Conservation (phyloP, 192 early-diverging fungal genomes). For the Entomortierella chlamydospora region DNA sequence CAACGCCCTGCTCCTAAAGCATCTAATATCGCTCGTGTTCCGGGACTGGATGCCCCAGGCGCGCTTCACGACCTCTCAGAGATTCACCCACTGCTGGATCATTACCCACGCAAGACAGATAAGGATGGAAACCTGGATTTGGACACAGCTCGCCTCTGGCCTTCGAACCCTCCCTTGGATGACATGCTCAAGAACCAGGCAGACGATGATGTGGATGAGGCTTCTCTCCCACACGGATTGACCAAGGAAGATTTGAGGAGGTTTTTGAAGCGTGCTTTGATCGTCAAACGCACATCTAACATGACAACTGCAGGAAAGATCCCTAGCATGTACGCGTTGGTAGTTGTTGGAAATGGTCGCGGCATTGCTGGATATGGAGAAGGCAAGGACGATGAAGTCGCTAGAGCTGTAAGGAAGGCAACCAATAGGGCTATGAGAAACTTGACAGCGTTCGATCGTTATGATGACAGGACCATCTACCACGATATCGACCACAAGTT, state of each 20-base stretch:
- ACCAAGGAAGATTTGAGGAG: constrained; percentile 62
- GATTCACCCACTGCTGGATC: constrained; percentile 50
- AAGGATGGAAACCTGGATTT: constrained; percentile 30
- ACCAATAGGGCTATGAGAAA: constrained; percentile 89
- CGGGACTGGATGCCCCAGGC: constrained; percentile 21
- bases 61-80: constrained; percentile 42
- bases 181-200: constrained; percentile 52
- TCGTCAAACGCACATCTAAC: constrained; percentile 81
- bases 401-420: constrained; percentile 88
- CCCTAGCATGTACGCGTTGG: constrained; percentile 87
- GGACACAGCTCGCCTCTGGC: constrained; percentile 30
- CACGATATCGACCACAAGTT: constrained; percentile 91
- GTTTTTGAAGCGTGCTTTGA: constrained; percentile 77
- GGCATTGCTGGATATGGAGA: constrained; percentile 95
- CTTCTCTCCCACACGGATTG: constrained; percentile 58
- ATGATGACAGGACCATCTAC: constrained; percentile 94
- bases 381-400: constrained; percentile 84
- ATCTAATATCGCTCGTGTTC: constrained; percentile 19
- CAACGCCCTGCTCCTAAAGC: constrained; percentile 21
- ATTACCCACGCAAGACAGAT: constrained; percentile 45
- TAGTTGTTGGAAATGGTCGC: constrained; percentile 94
- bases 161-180: constrained; percentile 41
- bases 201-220: constrained; percentile 47
- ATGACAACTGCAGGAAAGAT: constrained; percentile 85
- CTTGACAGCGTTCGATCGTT: constrained; percentile 85